Conservation (phyloP, 352 stramenopile genomes). For the Globisporangium polare region DNA sequence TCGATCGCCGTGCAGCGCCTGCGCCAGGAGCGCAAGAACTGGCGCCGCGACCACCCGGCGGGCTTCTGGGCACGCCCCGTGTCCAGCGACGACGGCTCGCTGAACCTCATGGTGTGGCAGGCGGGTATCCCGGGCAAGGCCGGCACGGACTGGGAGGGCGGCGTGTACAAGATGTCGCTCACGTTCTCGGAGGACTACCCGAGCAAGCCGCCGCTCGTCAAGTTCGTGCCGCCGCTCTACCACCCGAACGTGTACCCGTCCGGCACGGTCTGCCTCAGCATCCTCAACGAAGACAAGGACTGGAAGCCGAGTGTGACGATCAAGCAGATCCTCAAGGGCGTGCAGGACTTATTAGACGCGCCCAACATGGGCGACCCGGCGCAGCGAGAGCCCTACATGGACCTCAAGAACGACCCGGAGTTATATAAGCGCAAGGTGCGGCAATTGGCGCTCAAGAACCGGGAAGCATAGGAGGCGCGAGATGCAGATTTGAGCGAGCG, state of each 20-base stretch:
- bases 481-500: neutral
- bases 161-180: conserved; percentile 97
- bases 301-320: conserved; percentile 98
- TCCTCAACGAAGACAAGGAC: conserved; percentile 98
- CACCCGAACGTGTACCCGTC: conserved; percentile 97
- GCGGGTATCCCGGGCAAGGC: conserved; percentile 95
- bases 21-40: conserved; percentile 92
- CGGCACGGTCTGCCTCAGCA: conserved; percentile 97
- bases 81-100: conserved; percentile 91
- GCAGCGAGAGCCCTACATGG: conserved; percentile 84
- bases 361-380: conserved; percentile 87
- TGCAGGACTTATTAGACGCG: conserved; percentile 89
- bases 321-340: conserved; percentile 98
- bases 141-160: conserved; percentile 96
- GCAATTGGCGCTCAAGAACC: conserved; percentile 81
- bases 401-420: conserved; percentile 88
- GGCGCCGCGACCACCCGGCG: conserved; percentile 92
- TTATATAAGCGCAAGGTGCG: conserved; percentile 86
- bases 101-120: conserved; percentile 97
- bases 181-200: conserved; percentile 98
- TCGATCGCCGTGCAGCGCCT: conserved; percentile 90
- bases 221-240: conserved; percentile 97
- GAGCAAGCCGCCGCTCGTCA: conserved; percentile 96
- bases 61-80: conserved; percentile 97
- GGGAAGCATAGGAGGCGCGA: conserved; percentile 50